Conservation (phyloP, 2,329 filamentous ascomycete species). For the Westerdykella aurantiaca region DNA sequence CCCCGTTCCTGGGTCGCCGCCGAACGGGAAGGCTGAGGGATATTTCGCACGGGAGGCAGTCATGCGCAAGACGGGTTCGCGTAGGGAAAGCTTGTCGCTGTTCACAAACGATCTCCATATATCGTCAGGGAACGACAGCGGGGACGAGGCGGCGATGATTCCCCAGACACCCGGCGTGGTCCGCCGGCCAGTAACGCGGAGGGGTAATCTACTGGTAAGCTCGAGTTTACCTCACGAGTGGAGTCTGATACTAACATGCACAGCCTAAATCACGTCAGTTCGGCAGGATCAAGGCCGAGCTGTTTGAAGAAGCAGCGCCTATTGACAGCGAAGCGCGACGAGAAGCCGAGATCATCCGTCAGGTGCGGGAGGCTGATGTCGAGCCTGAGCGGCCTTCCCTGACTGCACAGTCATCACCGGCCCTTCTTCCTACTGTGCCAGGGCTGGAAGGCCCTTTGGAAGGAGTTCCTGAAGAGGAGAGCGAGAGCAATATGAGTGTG, state of each 20-base stretch:
- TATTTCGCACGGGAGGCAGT: conserved; percentile 51
- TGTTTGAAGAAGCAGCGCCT: conserved; percentile 82
- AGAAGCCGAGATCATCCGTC: conserved; percentile 91
- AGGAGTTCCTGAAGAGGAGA: conserved; percentile 60
- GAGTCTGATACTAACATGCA: conserved; percentile 10
- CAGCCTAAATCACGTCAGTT: conserved; percentile 96
- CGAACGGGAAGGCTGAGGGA: conserved; percentile 51
- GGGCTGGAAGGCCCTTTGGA: conserved; percentile 57
- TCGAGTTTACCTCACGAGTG: not conserved
- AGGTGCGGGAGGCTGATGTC: conserved; percentile 85
- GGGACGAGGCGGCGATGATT: conserved; percentile 55
- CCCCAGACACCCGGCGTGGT: conserved; percentile 66
- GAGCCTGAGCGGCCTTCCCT: conserved; percentile 46
- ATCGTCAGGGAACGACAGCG: conserved; percentile 70
- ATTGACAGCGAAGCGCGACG: conserved; percentile 82
- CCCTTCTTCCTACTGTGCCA: conserved; percentile 51
- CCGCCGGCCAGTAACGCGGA: conserved; percentile 72
- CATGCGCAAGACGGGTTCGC: conserved; percentile 48
- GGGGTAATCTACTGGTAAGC: conserved; percentile 80
- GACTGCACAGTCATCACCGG: conserved; percentile 65
- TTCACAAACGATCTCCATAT: conserved; percentile 86
- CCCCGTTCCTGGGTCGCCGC: conserved; percentile 71
- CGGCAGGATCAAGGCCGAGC: conserved; percentile 81
- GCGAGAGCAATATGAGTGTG: conserved; percentile 53
- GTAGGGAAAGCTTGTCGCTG: conserved; percentile 84